A percentile compares a stretch with the other conserved stretches of the same genome.
These are phyloP conservation scores for Cladophialophora immunda DNA, from an alignment of 2,329 filamentous ascomycete genomes.

Conservation along the genomic window DNA sequence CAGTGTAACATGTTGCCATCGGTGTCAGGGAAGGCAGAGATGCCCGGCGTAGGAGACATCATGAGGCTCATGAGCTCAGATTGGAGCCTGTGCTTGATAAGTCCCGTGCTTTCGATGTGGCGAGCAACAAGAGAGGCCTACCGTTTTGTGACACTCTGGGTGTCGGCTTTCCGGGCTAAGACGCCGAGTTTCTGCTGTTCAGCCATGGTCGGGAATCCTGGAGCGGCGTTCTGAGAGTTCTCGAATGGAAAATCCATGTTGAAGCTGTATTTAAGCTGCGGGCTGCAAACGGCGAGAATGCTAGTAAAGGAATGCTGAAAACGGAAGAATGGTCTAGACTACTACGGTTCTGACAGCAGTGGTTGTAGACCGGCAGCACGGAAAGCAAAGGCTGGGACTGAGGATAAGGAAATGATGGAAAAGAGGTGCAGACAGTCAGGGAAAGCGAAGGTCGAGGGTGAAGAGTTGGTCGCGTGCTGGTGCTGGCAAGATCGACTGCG, in stretches of 20 bases:
- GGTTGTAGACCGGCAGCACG: neutral
- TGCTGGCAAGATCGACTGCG: neutral
- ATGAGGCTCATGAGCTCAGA: constrained; percentile 98
- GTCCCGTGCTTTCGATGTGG: constrained; percentile 12
- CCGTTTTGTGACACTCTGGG: constrained; percentile 81
- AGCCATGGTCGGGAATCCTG: constrained; percentile 60
- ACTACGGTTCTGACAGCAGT: constrained; percentile 8
- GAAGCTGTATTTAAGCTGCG: constrained; percentile 23
- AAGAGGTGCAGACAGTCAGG: neutral
- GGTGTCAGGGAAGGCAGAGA: constrained; percentile 91
- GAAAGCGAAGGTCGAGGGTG: constrained; percentile 12
- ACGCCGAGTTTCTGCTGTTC: constrained; percentile 69
- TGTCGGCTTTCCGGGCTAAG: constrained; percentile 67
- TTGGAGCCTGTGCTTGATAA: constrained; percentile 72
- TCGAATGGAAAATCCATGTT: constrained; percentile 65
- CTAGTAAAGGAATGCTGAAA: constrained; percentile 37
- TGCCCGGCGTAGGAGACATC: constrained; percentile 90
- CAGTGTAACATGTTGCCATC: constrained; percentile 91
- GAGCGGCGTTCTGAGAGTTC: constrained; percentile 73
- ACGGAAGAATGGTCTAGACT: constrained; percentile 37
- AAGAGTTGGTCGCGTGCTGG: constrained; percentile 8
- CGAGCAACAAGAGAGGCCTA: constrained; percentile 49
- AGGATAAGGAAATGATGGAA: constrained; percentile 8
- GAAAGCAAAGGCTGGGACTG: constrained; percentile 7
- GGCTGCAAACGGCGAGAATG: constrained; percentile 29